Base-by-base conservation (phyloP, 805 yeast species). In the Hanseniaspora mollemarum region DNA sequence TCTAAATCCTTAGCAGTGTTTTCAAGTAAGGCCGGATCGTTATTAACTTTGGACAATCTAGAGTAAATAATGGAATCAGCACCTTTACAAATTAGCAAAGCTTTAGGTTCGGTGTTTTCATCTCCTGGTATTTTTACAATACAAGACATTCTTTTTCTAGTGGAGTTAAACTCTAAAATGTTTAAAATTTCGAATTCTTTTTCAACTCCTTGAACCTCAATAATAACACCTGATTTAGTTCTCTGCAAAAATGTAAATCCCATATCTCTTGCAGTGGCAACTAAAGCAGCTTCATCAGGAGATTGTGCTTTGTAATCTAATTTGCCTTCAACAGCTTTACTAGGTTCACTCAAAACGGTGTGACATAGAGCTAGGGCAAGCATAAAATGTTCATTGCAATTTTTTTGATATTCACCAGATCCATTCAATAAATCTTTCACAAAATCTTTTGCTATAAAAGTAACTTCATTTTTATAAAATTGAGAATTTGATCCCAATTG, bases 141-240 rank as follows among this genome's bases (percentile, higher is more conserved):
- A 15, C 84, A 83, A 72, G 88, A 81, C 94, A 83, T 83, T 72
- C 94, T 79, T 68, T 83, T 83, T 70, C 94, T 77, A 0, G 92
- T 81, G 7, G 92, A 83, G 59, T 84, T 84, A 66, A 84, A 84
- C 59, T 83, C 92, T 55, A 84, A 65, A 19, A 80, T 74, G 58
- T 83, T 83, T 54, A 84, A 64, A 29, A 84, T 70, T 60, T 82
- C 85, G 61, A 77, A 83, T 57, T 83, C 88, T 59, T 80, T 78
- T 54, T 73, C 71, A 44, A 70, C 73, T 54, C 92, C 92, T 63
- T 81, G 87, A 35, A 79, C 78, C 50, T 79, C 78, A 42, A 84
- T 70, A 44, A 82, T 66, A 18, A 81, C 59, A 52, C 90, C 92
- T 44, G 72, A 71, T 60, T 81, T 82, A 9, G 87, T 83, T 62